Evolutionary conservation across 768 basidiomycete species (phyloP).

Genomic region (Lactarius quietus): DNA sequence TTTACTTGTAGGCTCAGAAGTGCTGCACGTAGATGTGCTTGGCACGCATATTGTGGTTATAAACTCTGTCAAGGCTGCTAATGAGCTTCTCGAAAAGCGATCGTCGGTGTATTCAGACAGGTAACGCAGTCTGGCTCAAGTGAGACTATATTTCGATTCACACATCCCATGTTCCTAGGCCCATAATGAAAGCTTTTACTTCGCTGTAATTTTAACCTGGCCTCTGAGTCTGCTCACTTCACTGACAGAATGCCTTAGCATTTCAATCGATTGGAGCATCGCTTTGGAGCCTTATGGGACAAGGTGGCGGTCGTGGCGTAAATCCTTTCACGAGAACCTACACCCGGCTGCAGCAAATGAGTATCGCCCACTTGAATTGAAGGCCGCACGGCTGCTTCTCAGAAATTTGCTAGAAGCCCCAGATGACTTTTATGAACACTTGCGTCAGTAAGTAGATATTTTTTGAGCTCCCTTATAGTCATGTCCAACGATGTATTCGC

Average conservation of each 20-base stretch:
- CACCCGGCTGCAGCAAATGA: constrained; percentile 33
- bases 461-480: background rate
- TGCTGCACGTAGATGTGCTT: constrained; percentile 27
- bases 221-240: background rate
- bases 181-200: constrained; percentile 7
- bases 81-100: constrained; percentile 31
- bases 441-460: constrained; percentile 36
- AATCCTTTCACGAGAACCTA: constrained; percentile 42
- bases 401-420: constrained; percentile 35
- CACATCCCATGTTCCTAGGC: background rate
- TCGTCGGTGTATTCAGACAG: constrained; percentile 26
- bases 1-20: constrained; percentile 17
- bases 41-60: constrained; percentile 27
- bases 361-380: constrained; percentile 12
- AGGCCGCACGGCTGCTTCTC: constrained; percentile 33
- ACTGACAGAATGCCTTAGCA: constrained; percentile 31
- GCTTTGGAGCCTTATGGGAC: constrained; percentile 41
- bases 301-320: constrained; percentile 41
- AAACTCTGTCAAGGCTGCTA: constrained; percentile 27
- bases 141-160: background rate
- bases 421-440: constrained; percentile 37
- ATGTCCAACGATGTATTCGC: background rate
- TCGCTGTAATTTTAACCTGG: background rate
- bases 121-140: background rate
- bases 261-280: constrained; percentile 42